Evolutionary conservation across 495 filamentous ascomycete species (phyloP).

Genomic region (Talaromyces trachyspermus): DNA sequence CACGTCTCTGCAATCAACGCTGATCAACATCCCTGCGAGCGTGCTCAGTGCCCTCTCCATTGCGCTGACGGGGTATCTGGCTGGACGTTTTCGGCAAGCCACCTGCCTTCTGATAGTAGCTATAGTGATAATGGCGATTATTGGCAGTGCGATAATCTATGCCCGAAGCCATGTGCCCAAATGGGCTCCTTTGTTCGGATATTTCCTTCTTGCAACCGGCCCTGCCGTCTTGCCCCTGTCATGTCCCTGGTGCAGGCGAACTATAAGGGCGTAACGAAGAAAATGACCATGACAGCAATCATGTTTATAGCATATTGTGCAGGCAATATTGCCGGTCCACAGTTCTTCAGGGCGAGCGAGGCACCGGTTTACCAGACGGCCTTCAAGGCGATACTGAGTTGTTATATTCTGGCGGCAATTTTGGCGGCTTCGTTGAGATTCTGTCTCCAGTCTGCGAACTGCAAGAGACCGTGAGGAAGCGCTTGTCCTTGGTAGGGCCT

Average conservation of each 20-base stretch:
- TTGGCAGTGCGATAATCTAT: conserved; percentile 56
- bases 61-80: conserved; percentile 30
- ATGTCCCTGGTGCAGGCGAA: conserved; percentile 52
- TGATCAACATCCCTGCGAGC: conserved; percentile 36
- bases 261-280: conserved; percentile 61
- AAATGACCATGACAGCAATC: conserved; percentile 41
- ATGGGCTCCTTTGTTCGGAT: conserved; percentile 47
- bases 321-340: conserved; percentile 35
- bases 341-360: conserved; percentile 28
- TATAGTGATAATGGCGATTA: conserved; percentile 27
- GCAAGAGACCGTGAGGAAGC: conserved; percentile 13
- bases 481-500: too few species aligned
- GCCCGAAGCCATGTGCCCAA: conserved; percentile 41
- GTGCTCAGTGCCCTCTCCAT: conserved; percentile 32
- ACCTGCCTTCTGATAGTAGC: conserved; percentile 28
- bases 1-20: conserved; percentile 31
- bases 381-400: conserved; percentile 46
- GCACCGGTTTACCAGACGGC: conserved; percentile 35
- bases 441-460: conserved; percentile 25
- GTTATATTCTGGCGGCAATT: conserved; percentile 36
- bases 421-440: conserved; percentile 30
- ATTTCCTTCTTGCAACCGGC: conserved; percentile 47
- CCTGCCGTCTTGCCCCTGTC: conserved; percentile 51
- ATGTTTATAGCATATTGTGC: conserved; percentile 35
- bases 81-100: conserved; percentile 21